Percentiles rank a stretch among this genome's conserved stretches.
Evolutionary conservation across 257 asterid species (phyloP).

Genomic region (Datura wrightii): DNA sequence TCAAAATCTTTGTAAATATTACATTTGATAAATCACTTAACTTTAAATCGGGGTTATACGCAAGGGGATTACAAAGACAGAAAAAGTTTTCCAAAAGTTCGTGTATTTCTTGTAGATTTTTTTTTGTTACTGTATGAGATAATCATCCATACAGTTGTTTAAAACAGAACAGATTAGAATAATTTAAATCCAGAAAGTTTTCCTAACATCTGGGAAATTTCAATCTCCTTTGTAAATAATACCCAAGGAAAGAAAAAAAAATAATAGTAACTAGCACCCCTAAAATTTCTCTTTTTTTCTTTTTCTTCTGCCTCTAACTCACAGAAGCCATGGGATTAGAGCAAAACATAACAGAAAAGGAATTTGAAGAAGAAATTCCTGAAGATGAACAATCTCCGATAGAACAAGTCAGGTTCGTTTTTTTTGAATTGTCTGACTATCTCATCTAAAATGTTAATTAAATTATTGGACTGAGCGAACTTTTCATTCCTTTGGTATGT

Average conservation of each 20-base stretch:
- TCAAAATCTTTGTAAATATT: neutral
- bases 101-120: too few relatives aligned
- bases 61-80: neutral
- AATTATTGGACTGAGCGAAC: neutral
- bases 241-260: neutral
- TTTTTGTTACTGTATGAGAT: too few relatives aligned
- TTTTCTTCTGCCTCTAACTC: neutral
- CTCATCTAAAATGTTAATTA: neutral
- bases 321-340: neutral
- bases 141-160: neutral
- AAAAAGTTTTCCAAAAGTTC: neutral
- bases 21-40: neutral
- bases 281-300: neutral
- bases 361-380: neutral
- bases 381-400: constrained; percentile 10
- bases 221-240: neutral
- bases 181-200: neutral
- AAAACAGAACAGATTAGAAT: neutral
- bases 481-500: neutral
- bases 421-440: neutral
- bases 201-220: neutral
- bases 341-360: neutral
- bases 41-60: neutral
- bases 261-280: neutral
- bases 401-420: constrained; percentile 19